phyloP scores from a whole-genome alignment of 495 filamentous ascomycete genomes.

The Talaromyces proteolyticus region DNA sequence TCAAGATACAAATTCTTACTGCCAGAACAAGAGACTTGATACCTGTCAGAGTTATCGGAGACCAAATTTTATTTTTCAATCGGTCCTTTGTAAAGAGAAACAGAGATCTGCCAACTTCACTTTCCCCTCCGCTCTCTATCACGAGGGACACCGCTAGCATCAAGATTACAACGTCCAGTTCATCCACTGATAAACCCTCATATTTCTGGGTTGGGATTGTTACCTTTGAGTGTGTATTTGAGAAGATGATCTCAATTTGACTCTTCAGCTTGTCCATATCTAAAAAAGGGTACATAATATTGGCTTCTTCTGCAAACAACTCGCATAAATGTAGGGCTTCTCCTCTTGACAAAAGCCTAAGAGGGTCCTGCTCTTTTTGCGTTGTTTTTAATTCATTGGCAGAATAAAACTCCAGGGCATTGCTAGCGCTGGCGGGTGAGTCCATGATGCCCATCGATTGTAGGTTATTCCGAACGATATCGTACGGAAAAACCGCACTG shows the following conservation, averaged over 20 bases:
- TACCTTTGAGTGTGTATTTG: neutral
- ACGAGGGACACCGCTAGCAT: neutral
- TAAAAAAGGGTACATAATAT: neutral
- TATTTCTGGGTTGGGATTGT: too few relatives aligned
- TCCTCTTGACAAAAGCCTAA: neutral
- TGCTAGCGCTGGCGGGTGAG: slow-evolving; percentile 50
- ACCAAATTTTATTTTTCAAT: neutral
- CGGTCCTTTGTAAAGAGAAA: neutral
- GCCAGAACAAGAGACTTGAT: neutral
- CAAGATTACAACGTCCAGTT: neutral
- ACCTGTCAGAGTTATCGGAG: neutral
- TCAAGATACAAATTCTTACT: too few relatives aligned
- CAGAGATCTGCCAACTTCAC: neutral
- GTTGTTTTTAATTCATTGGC: slow-evolving; percentile 43
- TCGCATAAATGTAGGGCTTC: neutral
- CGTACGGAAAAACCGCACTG: slow-evolving; percentile 76
- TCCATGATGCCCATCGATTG: slow-evolving; percentile 77
- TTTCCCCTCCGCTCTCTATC: neutral
- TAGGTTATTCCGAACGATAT: slow-evolving; percentile 81
- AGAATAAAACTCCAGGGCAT: slow-evolving; percentile 45
- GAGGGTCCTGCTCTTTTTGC: neutral
- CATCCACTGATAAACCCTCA: neutral
- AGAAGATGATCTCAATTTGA: neutral
- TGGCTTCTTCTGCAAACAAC: neutral
- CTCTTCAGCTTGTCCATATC: neutral